Evolutionary conservation across 805 yeast species (phyloP), one percentile per base, ranked within the genome.

Genomic region (Metschnikowia borealis): DNA sequence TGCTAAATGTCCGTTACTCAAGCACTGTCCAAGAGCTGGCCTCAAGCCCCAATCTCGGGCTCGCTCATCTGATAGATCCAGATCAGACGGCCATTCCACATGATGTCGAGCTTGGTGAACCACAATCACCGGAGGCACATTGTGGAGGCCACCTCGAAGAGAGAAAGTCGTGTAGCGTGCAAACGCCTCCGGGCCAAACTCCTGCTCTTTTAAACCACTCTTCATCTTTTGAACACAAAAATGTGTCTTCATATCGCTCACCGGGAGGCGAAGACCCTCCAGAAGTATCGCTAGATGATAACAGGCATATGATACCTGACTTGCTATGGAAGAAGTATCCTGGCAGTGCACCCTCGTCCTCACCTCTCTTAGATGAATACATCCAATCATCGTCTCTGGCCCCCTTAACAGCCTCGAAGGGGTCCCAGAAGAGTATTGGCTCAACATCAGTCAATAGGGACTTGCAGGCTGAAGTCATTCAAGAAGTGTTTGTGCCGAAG

Each of bases 241-340:
- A 21, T 6, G 38, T 20, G 14, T 33, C 38, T 18, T 42, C 45
- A 32, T 42, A 42, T 21, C 45, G 45, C 31, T 42, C 45, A 2
- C 37, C 45, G 3, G 38, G 21, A n/a, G 45, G 45, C 21, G 46
- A 44, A 21, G 46, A 44, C 6, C 74, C 82, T 10, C 87, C 92
- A 2, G 97, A 89, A 62, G 98, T 92, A n/a, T 83, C 87, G 1
- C 74, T 92, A 33, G 91, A 89, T 64, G 98, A 92, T 62, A 92
- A 92, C 66, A 84, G 81, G 51, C 99, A 92, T 66, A 91, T 92
- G 49, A 84, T 92, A 32, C 97, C 98, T 0, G 85, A 84, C 49
- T 83, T 90, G 2, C 66, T 89, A 54, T 80, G 89, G 82, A 77
- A 77, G 52, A 82, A 79, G 49, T 84, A 81, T 60, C 78, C 87